Percentiles rank a stretch among this genome's conserved stretches.
Evolutionary conservation across 441 rosid species (phyloP).

Genomic region (Melastoma candidum): DNA sequence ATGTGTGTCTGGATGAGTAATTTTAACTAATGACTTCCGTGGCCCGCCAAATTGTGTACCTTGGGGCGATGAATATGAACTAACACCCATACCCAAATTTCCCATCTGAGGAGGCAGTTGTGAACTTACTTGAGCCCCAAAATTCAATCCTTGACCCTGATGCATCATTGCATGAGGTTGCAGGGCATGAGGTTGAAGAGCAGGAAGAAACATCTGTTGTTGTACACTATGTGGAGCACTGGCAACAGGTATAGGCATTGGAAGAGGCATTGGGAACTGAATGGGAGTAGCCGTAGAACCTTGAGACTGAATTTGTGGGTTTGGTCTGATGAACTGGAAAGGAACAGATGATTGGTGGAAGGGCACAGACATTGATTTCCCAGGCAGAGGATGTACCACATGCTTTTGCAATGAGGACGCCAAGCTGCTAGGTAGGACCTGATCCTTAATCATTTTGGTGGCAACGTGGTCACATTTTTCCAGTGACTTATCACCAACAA

Average conservation of each 20-base stretch:
- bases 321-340: constrained; percentile 66
- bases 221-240: constrained; percentile 59
- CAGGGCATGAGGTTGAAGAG: constrained; percentile 67
- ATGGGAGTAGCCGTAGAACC: constrained; percentile 43
- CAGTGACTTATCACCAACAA: constrained; percentile 38
- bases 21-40: constrained; percentile 15
- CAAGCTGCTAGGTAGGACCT: constrained; percentile 34
- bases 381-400: constrained; percentile 38
- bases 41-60: constrained; percentile 57
- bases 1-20: no score
- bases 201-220: constrained; percentile 66
- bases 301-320: constrained; percentile 68
- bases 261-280: constrained; percentile 69
- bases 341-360: constrained; percentile 66
- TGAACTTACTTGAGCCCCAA: constrained; percentile 54
- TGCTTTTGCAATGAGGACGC: constrained; percentile 54
- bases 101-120: constrained; percentile 59
- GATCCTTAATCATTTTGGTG: constrained; percentile 51
- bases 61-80: constrained; percentile 68
- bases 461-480: constrained; percentile 36
- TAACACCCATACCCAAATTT: constrained; percentile 58
- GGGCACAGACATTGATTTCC: constrained; percentile 60
- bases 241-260: constrained; percentile 43
- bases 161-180: constrained; percentile 85
- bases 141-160: constrained; percentile 76